Conservation (phyloP, 2,329 filamentous ascomycete species). For the Penicillium sp. region DNA sequence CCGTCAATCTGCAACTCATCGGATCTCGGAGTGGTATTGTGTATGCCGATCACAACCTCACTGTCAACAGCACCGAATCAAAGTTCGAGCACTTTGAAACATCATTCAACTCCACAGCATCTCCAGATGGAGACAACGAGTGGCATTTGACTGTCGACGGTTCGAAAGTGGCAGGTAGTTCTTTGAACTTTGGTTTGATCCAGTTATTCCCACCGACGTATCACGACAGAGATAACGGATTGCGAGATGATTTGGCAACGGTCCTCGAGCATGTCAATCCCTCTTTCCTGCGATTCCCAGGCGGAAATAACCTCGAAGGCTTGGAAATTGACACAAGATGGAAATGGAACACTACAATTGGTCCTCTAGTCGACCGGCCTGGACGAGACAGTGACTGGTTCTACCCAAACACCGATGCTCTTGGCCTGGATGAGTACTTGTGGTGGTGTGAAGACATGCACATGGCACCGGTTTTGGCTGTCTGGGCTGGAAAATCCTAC, state of each 20-base stretch:
- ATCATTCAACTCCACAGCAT: slow-evolving; percentile 19
- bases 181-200: slow-evolving; percentile 25
- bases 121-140: slow-evolving; percentile 26
- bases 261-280: slow-evolving; percentile 51
- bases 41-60: slow-evolving; percentile 26
- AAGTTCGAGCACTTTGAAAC: slow-evolving; percentile 22
- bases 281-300: slow-evolving; percentile 60
- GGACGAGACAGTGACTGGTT: slow-evolving; percentile 55
- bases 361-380: slow-evolving; percentile 42
- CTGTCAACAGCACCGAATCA: slow-evolving; percentile 19
- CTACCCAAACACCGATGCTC: slow-evolving; percentile 58
- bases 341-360: slow-evolving; percentile 44
- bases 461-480: slow-evolving; percentile 53
- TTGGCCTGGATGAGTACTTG: slow-evolving; percentile 58
- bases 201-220: slow-evolving; percentile 28
- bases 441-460: slow-evolving; percentile 57
- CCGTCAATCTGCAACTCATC: slow-evolving; percentile 24
- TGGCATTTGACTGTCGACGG: slow-evolving; percentile 28
- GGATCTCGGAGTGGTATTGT: slow-evolving; percentile 21
- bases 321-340: slow-evolving; percentile 28
- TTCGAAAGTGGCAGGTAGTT: slow-evolving; percentile 15
- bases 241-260: slow-evolving; percentile 53
- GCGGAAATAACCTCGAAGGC: slow-evolving; percentile 56
- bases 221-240: slow-evolving; percentile 47
- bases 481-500: slow-evolving; percentile 55